Evolutionary conservation across 345 rosid species (phyloP).

Genomic region (Lepidium aucheri): DNA sequence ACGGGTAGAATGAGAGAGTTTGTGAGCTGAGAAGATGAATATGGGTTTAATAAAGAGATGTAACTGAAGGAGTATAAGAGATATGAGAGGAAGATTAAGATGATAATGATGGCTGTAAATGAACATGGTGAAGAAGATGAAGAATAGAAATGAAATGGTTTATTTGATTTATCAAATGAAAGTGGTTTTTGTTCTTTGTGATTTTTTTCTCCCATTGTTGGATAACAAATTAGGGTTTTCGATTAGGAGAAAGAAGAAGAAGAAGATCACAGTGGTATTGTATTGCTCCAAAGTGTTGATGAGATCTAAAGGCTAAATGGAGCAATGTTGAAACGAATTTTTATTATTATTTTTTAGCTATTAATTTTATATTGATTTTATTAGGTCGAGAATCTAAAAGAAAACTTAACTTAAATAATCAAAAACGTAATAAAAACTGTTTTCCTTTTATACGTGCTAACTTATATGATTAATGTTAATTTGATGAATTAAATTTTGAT

Average conservation of each 20-base stretch:
- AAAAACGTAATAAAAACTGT: too few relatives aligned
- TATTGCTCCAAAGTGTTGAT: neutral
- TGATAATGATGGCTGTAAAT: conserved; percentile 20
- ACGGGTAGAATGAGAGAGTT: conserved; percentile 15
- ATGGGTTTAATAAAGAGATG: conserved; percentile 31
- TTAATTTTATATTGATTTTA: neutral
- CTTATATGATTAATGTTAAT: too few relatives aligned
- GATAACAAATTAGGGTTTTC: neutral
- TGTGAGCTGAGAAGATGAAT: conserved; percentile 18
- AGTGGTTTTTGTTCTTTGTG: conserved; percentile 15
- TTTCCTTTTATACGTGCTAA: too few relatives aligned
- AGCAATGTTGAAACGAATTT: neutral
- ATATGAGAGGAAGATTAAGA: conserved; percentile 31
- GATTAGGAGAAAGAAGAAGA: neutral
- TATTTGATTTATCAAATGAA: conserved; percentile 7
- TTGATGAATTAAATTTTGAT: too few relatives aligned
- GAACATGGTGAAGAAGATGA: conserved; percentile 16
- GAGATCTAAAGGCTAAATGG: conserved; percentile 1
- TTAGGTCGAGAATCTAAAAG: too few relatives aligned
- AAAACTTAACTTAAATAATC: too few relatives aligned
- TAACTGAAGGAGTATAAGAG: conserved; percentile 42
- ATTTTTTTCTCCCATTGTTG: conserved; percentile 15
- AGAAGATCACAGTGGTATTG: neutral
- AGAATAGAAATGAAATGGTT: neutral
- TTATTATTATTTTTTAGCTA: neutral